Evolutionary conservation across 768 basidiomycete species (phyloP).

Genomic region (Lactarius sp.): DNA sequence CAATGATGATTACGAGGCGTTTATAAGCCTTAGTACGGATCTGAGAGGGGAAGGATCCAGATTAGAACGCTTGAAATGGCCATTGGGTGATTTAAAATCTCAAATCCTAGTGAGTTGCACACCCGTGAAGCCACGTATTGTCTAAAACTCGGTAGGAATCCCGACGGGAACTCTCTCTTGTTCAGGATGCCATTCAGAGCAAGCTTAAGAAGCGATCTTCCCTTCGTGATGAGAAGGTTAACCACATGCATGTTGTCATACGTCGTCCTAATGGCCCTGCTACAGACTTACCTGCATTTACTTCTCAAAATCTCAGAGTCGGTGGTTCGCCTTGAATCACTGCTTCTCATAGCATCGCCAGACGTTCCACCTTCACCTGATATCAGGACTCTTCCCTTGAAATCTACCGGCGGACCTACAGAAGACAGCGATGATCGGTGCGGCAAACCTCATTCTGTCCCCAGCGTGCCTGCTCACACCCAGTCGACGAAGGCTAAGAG

Average conservation of each 20-base stretch:
- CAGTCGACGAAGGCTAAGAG: constrained; percentile 42
- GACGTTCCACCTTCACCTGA: constrained; percentile 37
- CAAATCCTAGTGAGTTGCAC: constrained; percentile 60
- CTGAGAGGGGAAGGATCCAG: constrained; percentile 78
- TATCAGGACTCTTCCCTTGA: constrained; percentile 31
- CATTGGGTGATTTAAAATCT: constrained; percentile 55
- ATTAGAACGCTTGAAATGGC: constrained; percentile 60
- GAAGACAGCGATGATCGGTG: constrained; percentile 42
- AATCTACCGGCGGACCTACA: constrained; percentile 34
- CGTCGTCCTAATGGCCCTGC: constrained; percentile 5
- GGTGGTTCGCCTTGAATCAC: constrained; percentile 78
- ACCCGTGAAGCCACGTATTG: not conserved
- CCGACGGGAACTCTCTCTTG: constrained; percentile 52
- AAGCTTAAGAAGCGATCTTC: constrained; percentile 70
- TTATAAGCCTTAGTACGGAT: constrained; percentile 93
- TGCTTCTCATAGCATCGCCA: constrained; percentile 65
- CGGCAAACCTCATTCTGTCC: constrained; percentile 32
- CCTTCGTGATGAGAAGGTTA: constrained; percentile 83
- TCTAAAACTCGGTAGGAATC: constrained; percentile 44
- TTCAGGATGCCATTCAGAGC: constrained; percentile 71
- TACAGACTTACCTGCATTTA: constrained; percentile 75
- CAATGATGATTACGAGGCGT: constrained; percentile 97
- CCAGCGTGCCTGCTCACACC: not conserved
- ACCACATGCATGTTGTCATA: constrained; percentile 17
- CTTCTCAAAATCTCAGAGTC: constrained; percentile 92